Evolutionary conservation across 2,329 filamentous ascomycete genomes (phyloP).

Genomic region (Aspergillus melleus): DNA sequence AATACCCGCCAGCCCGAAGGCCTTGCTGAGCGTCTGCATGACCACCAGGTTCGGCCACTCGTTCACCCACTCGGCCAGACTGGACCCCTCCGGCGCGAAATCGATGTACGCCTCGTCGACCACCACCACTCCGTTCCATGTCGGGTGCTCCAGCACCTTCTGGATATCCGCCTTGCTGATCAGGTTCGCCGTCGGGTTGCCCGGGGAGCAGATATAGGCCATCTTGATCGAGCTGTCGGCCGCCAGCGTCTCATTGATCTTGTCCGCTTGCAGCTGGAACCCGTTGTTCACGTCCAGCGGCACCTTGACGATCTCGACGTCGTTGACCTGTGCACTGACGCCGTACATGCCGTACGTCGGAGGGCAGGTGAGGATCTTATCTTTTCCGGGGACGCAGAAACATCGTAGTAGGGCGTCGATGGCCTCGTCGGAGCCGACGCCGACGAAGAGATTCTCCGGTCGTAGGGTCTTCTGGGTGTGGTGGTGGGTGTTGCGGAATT

Average conservation of each 20-base stretch:
- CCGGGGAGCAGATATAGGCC: slow-evolving; percentile 89
- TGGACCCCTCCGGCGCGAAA: slow-evolving; percentile 76
- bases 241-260: slow-evolving; percentile 66
- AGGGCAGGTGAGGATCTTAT: slow-evolving; percentile 91
- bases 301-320: slow-evolving; percentile 82
- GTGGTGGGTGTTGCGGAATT: slow-evolving; percentile 76
- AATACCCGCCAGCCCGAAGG: slow-evolving; percentile 93
- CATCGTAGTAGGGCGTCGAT: slow-evolving; percentile 92
- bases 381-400: slow-evolving; percentile 83
- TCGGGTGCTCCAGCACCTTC: slow-evolving; percentile 75
- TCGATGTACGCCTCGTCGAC: slow-evolving; percentile 97
- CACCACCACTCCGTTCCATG: slow-evolving; percentile 92
- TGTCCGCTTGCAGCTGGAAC: slow-evolving; percentile 72
- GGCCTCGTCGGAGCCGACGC: slow-evolving; percentile 93
- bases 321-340: slow-evolving; percentile 92
- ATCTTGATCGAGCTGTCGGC: slow-evolving; percentile 73
- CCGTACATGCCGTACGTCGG: slow-evolving; percentile 99
- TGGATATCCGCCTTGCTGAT: slow-evolving; percentile 74
- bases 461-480: slow-evolving; percentile 73
- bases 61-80: slow-evolving; percentile 84
- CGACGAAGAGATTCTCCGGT: slow-evolving; percentile 86
- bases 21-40: slow-evolving; percentile 98
- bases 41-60: slow-evolving; percentile 96
- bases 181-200: slow-evolving; percentile 85
- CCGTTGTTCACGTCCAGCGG: slow-evolving; percentile 70